phyloP scores from a whole-genome alignment of 2,329 filamentous ascomycete species.

The Dryadomyces quercivorus region DNA sequence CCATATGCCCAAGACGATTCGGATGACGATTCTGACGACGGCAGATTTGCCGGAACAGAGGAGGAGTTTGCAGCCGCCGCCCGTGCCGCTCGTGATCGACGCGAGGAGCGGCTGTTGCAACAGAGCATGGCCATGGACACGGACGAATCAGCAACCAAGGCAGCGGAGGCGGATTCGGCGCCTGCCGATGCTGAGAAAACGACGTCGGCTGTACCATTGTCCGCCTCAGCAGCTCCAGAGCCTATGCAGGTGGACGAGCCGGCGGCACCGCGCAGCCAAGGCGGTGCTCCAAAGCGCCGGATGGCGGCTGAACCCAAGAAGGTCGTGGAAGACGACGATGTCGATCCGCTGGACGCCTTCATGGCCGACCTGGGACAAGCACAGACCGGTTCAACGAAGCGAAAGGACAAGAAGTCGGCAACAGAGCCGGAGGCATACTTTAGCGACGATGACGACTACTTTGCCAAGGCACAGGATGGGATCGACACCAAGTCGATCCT shows the following conservation, averaged over 20 bases:
- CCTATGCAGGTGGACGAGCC: conserved; percentile 43
- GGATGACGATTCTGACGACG: conserved; percentile 60
- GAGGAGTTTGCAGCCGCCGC: conserved; percentile 81
- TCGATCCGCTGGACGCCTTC: conserved; percentile 93
- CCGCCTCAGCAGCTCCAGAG: conserved; percentile 18
- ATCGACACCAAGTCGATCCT: conserved; percentile 35
- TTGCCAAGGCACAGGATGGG: conserved; percentile 35
- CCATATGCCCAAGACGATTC: conserved; percentile 50
- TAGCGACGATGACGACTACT: conserved; percentile 70
- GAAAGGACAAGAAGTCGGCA: conserved; percentile 38
- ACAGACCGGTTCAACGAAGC: conserved; percentile 30
- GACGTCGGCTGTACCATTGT: conserved; percentile 2
- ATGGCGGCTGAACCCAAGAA: neutral
- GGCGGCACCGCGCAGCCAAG: neutral
- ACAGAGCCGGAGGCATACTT: conserved; percentile 72
- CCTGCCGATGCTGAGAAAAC: conserved; percentile 9
- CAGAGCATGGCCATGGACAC: conserved; percentile 36
- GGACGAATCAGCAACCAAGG: conserved; percentile 13
- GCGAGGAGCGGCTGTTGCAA: conserved; percentile 53
- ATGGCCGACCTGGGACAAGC: conserved; percentile 58
- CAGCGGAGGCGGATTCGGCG: conserved; percentile 4
- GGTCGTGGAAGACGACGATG: conserved; percentile 44
- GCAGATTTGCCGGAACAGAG: conserved; percentile 69
- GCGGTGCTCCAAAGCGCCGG: neutral
- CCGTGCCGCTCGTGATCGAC: conserved; percentile 72